Conservation (phyloP, 2,329 filamentous ascomycete species). For the Exutisphaerella laricina region DNA sequence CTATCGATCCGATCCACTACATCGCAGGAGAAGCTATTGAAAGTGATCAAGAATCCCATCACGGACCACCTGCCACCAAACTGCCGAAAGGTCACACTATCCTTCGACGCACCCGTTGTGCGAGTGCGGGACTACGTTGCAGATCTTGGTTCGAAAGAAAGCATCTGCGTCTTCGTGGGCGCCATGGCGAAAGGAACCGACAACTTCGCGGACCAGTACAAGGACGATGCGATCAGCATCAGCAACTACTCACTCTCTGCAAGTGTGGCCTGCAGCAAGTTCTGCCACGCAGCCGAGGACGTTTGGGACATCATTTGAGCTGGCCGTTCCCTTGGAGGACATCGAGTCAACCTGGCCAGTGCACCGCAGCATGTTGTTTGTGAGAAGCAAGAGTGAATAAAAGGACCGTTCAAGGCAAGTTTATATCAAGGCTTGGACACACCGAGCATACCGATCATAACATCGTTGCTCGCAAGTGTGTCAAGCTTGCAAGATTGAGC, state of each 20-base stretch:
- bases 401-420: constrained; percentile 21
- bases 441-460: constrained; percentile 21
- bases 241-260: constrained; percentile 97
- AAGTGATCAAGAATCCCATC: constrained; percentile 97
- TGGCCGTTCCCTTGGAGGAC: neutral
- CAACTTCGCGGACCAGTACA: constrained; percentile 88
- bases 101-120: constrained; percentile 84
- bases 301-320: constrained; percentile 84
- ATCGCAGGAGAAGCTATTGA: constrained; percentile 93
- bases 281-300: constrained; percentile 97
- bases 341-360: neutral
- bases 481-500: constrained; percentile 8
- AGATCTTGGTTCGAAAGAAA: constrained; percentile 72
- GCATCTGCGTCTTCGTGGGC: constrained; percentile 94
- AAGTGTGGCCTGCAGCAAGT: constrained; percentile 98
- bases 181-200: constrained; percentile 98
- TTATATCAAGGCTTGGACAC: constrained; percentile 8
- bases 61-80: constrained; percentile 94
- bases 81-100: constrained; percentile 95
- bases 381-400: constrained; percentile 6
- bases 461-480: constrained; percentile 18
- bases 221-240: constrained; percentile 96
- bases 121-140: constrained; percentile 86
- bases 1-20: constrained; percentile 94
- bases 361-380: neutral